These are phyloP conservation scores for Pseudogymnoascus verrucosus DNA, from an alignment of 2,329 filamentous ascomycete species.

Conservation along the genomic window DNA sequence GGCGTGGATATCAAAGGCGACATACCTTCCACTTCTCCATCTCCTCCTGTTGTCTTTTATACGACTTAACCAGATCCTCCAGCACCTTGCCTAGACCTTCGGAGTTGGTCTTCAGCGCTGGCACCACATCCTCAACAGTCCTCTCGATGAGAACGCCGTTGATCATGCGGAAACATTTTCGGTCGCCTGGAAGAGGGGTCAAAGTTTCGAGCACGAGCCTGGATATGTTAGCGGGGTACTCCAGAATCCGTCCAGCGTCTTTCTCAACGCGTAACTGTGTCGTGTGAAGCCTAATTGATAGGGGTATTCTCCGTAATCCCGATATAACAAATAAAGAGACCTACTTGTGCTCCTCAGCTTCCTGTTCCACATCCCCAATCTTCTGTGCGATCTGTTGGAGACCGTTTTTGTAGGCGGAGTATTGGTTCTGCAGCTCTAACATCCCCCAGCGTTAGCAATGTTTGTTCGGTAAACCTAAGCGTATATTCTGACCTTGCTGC, in stretches of 20 bases:
- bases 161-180: slow-evolving; percentile 98
- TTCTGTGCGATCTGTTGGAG: slow-evolving; percentile 92
- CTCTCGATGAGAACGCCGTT: slow-evolving; percentile 93
- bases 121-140: slow-evolving; percentile 86
- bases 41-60: slow-evolving; percentile 89
- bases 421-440: slow-evolving; percentile 70
- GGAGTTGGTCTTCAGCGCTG: slow-evolving; percentile 84
- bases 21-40: slow-evolving; percentile 97
- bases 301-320: neutral
- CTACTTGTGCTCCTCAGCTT: slow-evolving; percentile 96
- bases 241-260: neutral
- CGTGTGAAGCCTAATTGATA: neutral
- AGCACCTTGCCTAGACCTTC: slow-evolving; percentile 91
- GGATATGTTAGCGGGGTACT: slow-evolving; percentile 11
- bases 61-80: slow-evolving; percentile 91
- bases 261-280: neutral
- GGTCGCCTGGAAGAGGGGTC: slow-evolving; percentile 69
- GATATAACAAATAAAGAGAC: slow-evolving; percentile 29
- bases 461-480: neutral
- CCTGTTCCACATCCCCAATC: slow-evolving; percentile 95
- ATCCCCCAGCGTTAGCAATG: slow-evolving; percentile 6
- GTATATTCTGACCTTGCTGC: slow-evolving; percentile 27
- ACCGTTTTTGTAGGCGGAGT: slow-evolving; percentile 67
- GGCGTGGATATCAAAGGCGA: slow-evolving; percentile 13
- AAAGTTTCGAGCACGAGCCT: slow-evolving; percentile 94